These are phyloP conservation scores for Croton setiger DNA, from an alignment of 441 rosid species.

Conservation along the genomic window DNA sequence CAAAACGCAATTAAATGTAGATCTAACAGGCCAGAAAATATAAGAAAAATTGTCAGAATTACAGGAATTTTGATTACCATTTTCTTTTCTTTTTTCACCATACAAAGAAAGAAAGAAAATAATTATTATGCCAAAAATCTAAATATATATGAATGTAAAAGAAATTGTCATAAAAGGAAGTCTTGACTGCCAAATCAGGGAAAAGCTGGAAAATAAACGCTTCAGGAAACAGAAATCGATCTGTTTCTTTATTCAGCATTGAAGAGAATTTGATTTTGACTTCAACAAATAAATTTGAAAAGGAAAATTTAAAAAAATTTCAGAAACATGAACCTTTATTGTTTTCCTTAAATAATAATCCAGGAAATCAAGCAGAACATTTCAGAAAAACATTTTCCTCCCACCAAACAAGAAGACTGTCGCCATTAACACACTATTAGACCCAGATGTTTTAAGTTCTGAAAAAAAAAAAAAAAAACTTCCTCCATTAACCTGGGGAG, in stretches of 20 bases:
- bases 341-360: background rate
- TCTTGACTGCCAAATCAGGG: conserved; percentile 15
- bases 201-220: conserved; percentile 22
- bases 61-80: background rate
- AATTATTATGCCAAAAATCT: background rate
- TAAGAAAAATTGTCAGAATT: background rate
- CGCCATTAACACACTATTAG: background rate
- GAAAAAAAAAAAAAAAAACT: background rate
- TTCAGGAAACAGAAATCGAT: conserved; percentile 16
- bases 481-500: background rate
- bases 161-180: conserved; percentile 9
- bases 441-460: background rate
- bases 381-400: background rate
- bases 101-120: conserved; percentile 8
- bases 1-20: conserved; percentile 16
- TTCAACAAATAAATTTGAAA: background rate
- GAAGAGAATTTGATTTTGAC: background rate
- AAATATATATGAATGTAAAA: background rate
- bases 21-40: conserved; percentile 12
- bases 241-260: conserved; percentile 14
- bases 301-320: background rate
- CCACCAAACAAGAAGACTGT: background rate
- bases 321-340: background rate
- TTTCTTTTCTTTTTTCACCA: conserved; percentile 12
- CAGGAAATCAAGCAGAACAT: conserved; percentile 1